Conservation (phyloP, 1,284 basidiomycete species). For the Tilletia horrida region DNA sequence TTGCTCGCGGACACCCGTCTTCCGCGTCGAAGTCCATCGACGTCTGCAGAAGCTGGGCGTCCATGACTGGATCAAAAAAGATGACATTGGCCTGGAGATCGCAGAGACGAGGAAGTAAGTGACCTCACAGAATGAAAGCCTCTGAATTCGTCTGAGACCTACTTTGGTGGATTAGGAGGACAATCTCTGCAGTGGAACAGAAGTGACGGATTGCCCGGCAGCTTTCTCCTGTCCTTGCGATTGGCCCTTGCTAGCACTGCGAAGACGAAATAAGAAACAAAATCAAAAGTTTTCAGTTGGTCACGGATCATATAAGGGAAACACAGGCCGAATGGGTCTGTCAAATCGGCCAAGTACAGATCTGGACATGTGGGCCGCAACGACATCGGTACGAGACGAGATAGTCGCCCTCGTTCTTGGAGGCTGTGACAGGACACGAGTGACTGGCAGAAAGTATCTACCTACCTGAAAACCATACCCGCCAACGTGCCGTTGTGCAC, state of each 20-base stretch:
- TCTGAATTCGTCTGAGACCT: background rate
- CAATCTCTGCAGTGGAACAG: background rate
- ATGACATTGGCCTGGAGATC: background rate
- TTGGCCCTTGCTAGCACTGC: background rate
- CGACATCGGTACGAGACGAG: no score
- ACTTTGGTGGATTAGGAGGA: background rate
- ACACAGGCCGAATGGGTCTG: no score
- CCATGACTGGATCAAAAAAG: slow-evolving; percentile 60
- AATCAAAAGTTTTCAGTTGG: no score
- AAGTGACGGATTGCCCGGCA: background rate
- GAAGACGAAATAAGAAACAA: background rate
- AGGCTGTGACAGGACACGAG: background rate
- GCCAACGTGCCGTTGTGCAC: slow-evolving; percentile 67
- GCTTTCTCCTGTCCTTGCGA: background rate
- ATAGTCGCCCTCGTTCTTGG: no score
- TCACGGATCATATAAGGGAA: no score
- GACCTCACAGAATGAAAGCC: background rate
- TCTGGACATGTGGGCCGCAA: no score
- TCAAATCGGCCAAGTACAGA: no score
- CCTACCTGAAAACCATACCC: slow-evolving; percentile 14
- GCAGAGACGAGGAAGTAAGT: background rate
- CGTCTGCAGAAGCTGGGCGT: slow-evolving; percentile 75
- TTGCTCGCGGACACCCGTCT: slow-evolving; percentile 60
- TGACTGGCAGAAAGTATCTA: background rate
- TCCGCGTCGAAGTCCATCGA: slow-evolving; percentile 61